phyloP scores from a whole-genome alignment of 345 rosid genomes.

The Populus nigra region DNA sequence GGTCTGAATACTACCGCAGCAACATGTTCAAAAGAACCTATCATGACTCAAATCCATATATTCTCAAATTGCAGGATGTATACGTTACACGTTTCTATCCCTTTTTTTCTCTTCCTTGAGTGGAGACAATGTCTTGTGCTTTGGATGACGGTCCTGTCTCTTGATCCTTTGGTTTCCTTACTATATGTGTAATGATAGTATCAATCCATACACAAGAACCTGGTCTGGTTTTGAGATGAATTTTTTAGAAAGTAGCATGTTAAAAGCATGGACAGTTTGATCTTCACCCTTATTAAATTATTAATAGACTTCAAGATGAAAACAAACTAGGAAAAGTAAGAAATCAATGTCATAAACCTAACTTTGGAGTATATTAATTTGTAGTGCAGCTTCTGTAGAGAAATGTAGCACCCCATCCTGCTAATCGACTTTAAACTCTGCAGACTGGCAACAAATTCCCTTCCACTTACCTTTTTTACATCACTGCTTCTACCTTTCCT shows the following conservation, averaged over 20 bases:
- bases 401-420: neutral
- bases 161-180: neutral
- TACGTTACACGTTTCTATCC: neutral
- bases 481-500: neutral
- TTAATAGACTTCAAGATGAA: too few relatives aligned
- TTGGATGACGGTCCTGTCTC: neutral
- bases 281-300: too few relatives aligned
- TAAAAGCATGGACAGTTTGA: too few relatives aligned
- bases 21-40: too few relatives aligned
- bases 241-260: too few relatives aligned
- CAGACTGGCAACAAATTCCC: neutral
- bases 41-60: neutral
- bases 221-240: neutral
- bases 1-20: neutral
- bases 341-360: neutral
- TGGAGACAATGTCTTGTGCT: neutral
- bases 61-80: neutral
- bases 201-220: neutral
- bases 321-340: neutral
- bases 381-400: neutral
- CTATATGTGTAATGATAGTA: neutral
- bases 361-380: neutral
- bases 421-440: neutral
- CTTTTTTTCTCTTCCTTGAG: neutral
- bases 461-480: neutral